phyloP scores from a whole-genome alignment of 1,284 basidiomycete genomes.

The Neolentinus lepideus region DNA sequence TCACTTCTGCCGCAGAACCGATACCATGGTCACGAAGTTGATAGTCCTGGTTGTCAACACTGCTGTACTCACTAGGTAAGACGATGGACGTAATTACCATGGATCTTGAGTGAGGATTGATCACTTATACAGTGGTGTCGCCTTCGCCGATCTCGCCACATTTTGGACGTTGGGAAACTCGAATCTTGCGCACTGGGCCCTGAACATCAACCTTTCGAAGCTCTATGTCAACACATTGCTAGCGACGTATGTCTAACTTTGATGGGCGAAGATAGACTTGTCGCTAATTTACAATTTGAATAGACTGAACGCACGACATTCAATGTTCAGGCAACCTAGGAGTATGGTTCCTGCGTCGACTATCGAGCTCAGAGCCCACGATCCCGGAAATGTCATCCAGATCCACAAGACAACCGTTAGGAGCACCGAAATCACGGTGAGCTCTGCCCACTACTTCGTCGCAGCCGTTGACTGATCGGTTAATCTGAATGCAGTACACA shows the following conservation, averaged over 20 bases:
- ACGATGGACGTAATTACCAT: neutral
- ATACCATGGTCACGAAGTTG: neutral
- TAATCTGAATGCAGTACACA: neutral
- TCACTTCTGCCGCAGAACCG: neutral
- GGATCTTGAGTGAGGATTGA: neutral
- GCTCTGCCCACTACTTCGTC: neutral
- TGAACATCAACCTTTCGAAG: slow-evolving; percentile 1
- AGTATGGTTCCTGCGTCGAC: neutral
- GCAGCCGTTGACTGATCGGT: too few relatives aligned
- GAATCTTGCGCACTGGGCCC: slow-evolving; percentile 1
- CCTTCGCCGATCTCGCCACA: slow-evolving; percentile 1
- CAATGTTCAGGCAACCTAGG: neutral
- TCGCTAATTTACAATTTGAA: too few relatives aligned
- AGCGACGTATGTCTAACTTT: neutral
- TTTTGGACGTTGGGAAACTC: slow-evolving; percentile 1
- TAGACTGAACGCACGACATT: neutral
- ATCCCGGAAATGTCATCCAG: neutral
- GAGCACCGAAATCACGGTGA: neutral
- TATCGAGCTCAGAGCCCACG: neutral
- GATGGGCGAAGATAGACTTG: neutral
- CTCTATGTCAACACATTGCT: slow-evolving; percentile 1
- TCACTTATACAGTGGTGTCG: neutral
- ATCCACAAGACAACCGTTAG: neutral
- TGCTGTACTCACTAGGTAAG: neutral
- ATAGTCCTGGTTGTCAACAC: slow-evolving; percentile 1